Percentiles rank a stretch among this genome's conserved stretches.
These are phyloP conservation scores for Tylopilus vinaceipallidus DNA, from an alignment of 768 basidiomycete species.

Conservation along the genomic window DNA sequence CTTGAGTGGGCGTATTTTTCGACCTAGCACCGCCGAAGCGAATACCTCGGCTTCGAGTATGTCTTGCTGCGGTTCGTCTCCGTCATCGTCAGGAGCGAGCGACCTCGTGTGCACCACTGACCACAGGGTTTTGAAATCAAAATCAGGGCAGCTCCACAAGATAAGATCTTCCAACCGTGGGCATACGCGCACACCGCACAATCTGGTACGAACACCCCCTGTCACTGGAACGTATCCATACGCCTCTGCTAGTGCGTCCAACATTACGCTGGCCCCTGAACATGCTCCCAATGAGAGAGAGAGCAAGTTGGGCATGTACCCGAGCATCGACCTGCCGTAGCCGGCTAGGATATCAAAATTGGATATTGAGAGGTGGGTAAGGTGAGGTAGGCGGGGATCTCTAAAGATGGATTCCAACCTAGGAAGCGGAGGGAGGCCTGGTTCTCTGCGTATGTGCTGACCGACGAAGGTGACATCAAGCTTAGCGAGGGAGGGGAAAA, in stretches of 20 bases:
- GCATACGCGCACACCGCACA: slow-evolving; percentile 45
- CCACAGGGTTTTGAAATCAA: slow-evolving; percentile 37
- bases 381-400: slow-evolving; percentile 50
- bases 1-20: slow-evolving; percentile 38
- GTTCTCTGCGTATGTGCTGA: slow-evolving; percentile 21
- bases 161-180: slow-evolving; percentile 49
- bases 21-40: slow-evolving; percentile 27
- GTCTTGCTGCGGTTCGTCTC: slow-evolving; percentile 14
- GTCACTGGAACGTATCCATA: slow-evolving; percentile 24
- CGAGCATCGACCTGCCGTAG: slow-evolving; percentile 42
- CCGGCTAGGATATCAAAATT: slow-evolving; percentile 42
- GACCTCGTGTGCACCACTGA: slow-evolving; percentile 38
- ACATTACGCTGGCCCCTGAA: slow-evolving; percentile 38
- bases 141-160: slow-evolving; percentile 50
- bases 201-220: slow-evolving; percentile 13
- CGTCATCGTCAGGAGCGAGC: slow-evolving; percentile 10
- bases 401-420: slow-evolving; percentile 52
- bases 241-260: slow-evolving; percentile 41
- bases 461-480: slow-evolving; percentile 44
- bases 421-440: slow-evolving; percentile 37
- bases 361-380: slow-evolving; percentile 52
- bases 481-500: slow-evolving; percentile 43
- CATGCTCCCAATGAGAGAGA: slow-evolving; percentile 49
- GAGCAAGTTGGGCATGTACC: slow-evolving; percentile 50
- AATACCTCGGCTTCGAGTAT: slow-evolving; percentile 17